Base-by-base conservation (phyloP, 805 yeast species). In the Lachancea nothofagi region DNA sequence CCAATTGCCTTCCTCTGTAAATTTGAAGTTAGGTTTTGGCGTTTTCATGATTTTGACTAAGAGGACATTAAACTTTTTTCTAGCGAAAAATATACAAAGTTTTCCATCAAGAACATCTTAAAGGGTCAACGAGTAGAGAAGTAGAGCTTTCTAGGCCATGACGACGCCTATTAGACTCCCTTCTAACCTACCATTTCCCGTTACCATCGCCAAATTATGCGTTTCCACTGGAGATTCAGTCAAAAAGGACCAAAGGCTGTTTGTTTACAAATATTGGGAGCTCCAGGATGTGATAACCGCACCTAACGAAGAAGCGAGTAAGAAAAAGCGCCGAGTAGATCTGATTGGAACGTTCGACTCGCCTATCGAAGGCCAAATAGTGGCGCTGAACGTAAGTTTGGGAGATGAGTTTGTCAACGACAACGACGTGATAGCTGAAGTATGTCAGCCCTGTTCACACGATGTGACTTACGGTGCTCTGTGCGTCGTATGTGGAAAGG, bases 391-490 rank as follows among this genome's bases (percentile, higher is more conserved):
- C 18, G 70, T 86, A 4, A 58, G 63, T 6, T 66, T 67, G 1
- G 81, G 83, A 29, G 87, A 84, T 50, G 78, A 75, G 46, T 66
- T 90, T 13, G 58, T 59, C 9, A 57, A 62, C 22, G 42, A 63
- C 9, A 67, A 69, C 25, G 75, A 74, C 40, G 66, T 66, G 2
- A 65, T 90, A 10, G 70, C 79, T 21, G 65, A 68, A 29, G 70
- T 90, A 12, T 62, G 67, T 30, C 97, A 94, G 56, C 87, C 94
- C 0, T 93, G 98, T 55, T 72, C 86, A 9, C 98, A 93, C 62
- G 77, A 90, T 1, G 88, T 93, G 20, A 97, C 93, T 50, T 93
- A 82, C 55, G 96, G 95, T 10, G 97, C 97, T 0, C 70, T 90
- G 30, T 90, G 98, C 66, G 97, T 96, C 0, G 62, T 86, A 15